These are phyloP conservation scores for Verbena officinalis DNA, from an alignment of 257 asterid species.

Conservation along the genomic window DNA sequence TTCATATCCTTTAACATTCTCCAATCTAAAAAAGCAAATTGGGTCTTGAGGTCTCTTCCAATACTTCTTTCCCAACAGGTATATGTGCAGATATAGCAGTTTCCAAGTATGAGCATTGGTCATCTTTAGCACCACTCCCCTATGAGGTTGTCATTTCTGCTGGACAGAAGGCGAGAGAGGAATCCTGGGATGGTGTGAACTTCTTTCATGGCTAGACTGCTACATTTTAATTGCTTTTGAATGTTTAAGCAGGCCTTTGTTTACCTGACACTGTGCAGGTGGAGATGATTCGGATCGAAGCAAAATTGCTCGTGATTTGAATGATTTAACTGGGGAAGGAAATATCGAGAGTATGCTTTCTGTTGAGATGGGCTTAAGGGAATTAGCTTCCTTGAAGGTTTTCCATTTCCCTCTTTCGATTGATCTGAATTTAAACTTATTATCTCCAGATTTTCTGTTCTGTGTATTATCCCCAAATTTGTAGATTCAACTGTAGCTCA, in stretches of 20 bases:
- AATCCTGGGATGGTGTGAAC: constrained; percentile 77
- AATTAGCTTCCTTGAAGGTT: constrained; percentile 96
- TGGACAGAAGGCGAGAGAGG: constrained; percentile 95
- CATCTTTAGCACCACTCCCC: constrained; percentile 98
- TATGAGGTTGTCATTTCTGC: constrained; percentile 95
- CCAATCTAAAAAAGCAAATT: constrained; percentile 21
- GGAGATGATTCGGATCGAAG: constrained; percentile 53
- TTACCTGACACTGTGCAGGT: constrained; percentile 45
- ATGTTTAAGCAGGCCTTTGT: constrained; percentile 25
- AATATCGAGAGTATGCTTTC: constrained; percentile 98
- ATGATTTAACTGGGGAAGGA: constrained; percentile 96
- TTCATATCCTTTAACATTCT: not conserved
- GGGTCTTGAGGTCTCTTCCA: constrained; percentile 7
- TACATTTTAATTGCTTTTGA: constrained; percentile 13
- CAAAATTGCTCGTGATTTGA: constrained; percentile 67
- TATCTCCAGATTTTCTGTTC: constrained; percentile 17
- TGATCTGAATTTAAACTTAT: constrained; percentile 16
- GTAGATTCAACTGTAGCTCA: constrained; percentile 9
- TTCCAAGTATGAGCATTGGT: constrained; percentile 88
- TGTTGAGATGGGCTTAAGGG: constrained; percentile 98
- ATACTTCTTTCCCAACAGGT: constrained; percentile 51
- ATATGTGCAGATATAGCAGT: constrained; percentile 88
- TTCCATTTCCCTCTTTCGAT: constrained; percentile 16
- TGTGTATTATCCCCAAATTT: constrained; percentile 17
- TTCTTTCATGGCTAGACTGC: constrained; percentile 31